Evolutionary conservation across 106 monocot genomes (phyloP), one percentile per base, ranked within the genome.

Genomic region (Gastrodia elata): DNA sequence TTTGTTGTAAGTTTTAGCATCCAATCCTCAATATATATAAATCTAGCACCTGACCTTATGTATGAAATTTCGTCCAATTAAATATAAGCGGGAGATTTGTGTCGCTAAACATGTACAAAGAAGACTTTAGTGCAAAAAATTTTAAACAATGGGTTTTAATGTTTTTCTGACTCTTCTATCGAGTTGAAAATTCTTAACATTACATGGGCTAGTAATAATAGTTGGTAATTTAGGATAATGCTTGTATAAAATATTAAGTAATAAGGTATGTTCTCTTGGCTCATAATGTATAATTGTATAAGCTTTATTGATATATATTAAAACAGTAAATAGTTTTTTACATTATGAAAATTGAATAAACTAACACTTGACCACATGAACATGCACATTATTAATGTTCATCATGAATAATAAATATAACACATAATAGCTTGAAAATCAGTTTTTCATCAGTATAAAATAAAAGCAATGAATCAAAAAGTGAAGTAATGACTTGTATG

Each of bases 401-500:
- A 25, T 57, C 57, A 57, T 57, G 57, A 22, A 57, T 57, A 3
- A 24, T 57, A 57, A 7, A 57, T 25, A 26, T 57, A 57, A 7
- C 25, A 13, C 44, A 57, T 6, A 57, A 57, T 57, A 57, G 44
- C 44, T 57, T 22, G 57, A 4, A 25, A 26, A 57, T 26, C 16
- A 22, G n/a, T 26, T 57, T 57, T 57, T 18, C 57, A 25, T 24
- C 57, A 27, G 26, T 24, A 58, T 58, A 58, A 58, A 58, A 58
- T 58, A 58, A 26, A 27, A 5, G n/a, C n/a, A n/a, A 58, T 58
- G 28, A 27, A 26, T 26, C 26, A 28, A 58, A 58, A 58, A 58
- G 58, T 26, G 27, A 25, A 58, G 25, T 8, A 73, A 36, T 57
- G 8, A 88, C 94, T 84, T 94, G 94, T 70, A 94, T 94, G 84